phyloP scores from a whole-genome alignment of 2,329 filamentous ascomycete species.

The Penicillium sp. region DNA sequence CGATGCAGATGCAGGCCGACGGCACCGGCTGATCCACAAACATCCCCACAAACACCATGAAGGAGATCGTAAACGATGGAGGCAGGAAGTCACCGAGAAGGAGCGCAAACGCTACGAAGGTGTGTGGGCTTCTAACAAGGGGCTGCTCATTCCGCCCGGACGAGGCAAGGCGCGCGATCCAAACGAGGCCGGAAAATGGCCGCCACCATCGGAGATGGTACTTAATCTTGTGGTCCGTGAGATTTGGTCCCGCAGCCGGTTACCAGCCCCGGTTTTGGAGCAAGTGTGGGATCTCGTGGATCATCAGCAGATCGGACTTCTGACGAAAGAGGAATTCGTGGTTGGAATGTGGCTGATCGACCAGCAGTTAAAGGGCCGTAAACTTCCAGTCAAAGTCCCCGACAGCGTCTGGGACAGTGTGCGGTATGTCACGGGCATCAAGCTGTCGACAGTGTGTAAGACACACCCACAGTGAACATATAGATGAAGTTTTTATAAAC shows the following conservation, averaged over 20 bases:
- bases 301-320: slow-evolving; percentile 33
- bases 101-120: slow-evolving; percentile 49
- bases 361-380: slow-evolving; percentile 46
- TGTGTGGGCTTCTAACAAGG: slow-evolving; percentile 49
- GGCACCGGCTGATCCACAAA: slow-evolving; percentile 39
- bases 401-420: slow-evolving; percentile 48
- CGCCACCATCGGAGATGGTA: slow-evolving; percentile 38
- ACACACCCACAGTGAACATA: neutral
- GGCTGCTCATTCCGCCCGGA: slow-evolving; percentile 32
- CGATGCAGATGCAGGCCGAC: slow-evolving; percentile 29
- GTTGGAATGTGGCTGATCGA: slow-evolving; percentile 51
- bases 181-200: slow-evolving; percentile 17
- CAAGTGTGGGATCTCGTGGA: slow-evolving; percentile 48
- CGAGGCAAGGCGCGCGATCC: slow-evolving; percentile 9
- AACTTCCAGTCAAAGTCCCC: slow-evolving; percentile 44
- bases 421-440: slow-evolving; percentile 39
- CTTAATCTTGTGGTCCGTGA: slow-evolving; percentile 46
- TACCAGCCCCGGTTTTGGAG: slow-evolving; percentile 38
- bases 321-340: slow-evolving; percentile 47
- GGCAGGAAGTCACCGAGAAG: slow-evolving; percentile 41
- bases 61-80: slow-evolving; percentile 46
- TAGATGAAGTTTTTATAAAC: no score
- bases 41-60: slow-evolving; percentile 49
- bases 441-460: slow-evolving; percentile 12
- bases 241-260: slow-evolving; percentile 47